Base-by-base conservation (phyloP, 2,329 filamentous ascomycete genomes). In the Nectriaceae sp. region DNA sequence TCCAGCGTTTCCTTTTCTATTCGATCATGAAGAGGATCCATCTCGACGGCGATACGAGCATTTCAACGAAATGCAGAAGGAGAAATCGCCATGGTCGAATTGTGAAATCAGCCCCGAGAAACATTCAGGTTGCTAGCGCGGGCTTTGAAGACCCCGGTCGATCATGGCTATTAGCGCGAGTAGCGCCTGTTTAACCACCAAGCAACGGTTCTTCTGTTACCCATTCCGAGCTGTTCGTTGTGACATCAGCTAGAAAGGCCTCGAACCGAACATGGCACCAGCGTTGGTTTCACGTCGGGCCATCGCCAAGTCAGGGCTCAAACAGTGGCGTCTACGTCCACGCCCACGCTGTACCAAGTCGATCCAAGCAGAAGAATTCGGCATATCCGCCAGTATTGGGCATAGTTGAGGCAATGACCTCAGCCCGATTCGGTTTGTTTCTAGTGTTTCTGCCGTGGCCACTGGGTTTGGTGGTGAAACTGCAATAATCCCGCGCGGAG, bases 1-100 rank as follows among this genome's bases (percentile, higher is more conserved):
- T 63, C 50, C 24, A 63, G 47, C 42, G 44, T 55, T 49, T 60
- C 56, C 40, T 54, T 57, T 42, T 59, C 52, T 39, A 62, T 46
- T 40, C 60, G 60, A 40, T 37, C 52, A 36, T 52, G 50, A 48
- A 63, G 50, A 35, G 49, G 48, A 47, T 63, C 60, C 60, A 63
- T 63, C 22, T 38, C 13, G 24, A 16, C 33, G 33, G 33, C 8
- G 5, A 36, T 19, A 36, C 6, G n/a, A 19, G 8, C 33, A 36
- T 15, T 36, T 36, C 10, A 20, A 21, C 8, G 37, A 37, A 5
- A 39, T 20, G 20, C 18, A 21, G 19, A 20, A 11, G 21, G 21
- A 39, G 18, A 11, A 39, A 20, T 36, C 33, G 16, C 5, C 24
- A 18, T 11, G 8, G 11, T 18, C 33, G n/a, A n/a, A 20, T 8